phyloP scores from a whole-genome alignment of 371 early-diverging fungal genomes.

The Cladochytrium tenue region DNA sequence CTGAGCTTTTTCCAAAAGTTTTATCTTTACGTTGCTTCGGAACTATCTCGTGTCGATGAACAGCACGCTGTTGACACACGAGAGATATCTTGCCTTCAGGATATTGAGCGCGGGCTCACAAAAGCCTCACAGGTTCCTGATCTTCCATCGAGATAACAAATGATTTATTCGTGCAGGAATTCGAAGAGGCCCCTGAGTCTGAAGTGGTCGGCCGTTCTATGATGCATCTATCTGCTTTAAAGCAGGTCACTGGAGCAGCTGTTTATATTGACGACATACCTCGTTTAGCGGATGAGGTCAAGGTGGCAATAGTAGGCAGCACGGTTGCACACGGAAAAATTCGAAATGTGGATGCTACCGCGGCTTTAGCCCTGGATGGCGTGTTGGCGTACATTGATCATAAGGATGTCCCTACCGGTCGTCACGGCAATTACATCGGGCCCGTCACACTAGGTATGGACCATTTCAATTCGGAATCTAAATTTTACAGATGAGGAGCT shows the following conservation, averaged over 20 bases:
- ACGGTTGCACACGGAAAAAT: constrained; percentile 67
- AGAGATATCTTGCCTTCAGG: constrained; percentile 29
- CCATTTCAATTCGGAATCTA: not conserved
- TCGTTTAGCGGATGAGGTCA: constrained; percentile 56
- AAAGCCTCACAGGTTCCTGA: constrained; percentile 21
- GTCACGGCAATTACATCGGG: constrained; percentile 39
- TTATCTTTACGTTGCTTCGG: constrained; percentile 54
- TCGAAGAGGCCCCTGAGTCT: constrained; percentile 13
- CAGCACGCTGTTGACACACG: constrained; percentile 3
- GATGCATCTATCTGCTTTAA: constrained; percentile 72
- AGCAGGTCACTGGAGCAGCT: constrained; percentile 80
- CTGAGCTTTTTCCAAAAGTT: constrained; percentile 71
- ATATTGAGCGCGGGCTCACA: constrained; percentile 32
- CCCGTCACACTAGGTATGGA: constrained; percentile 24
- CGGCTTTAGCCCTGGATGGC: constrained; percentile 60
- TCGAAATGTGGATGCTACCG: constrained; percentile 50
- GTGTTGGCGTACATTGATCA: constrained; percentile 64
- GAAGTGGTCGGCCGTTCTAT: constrained; percentile 63
- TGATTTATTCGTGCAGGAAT: constrained; percentile 11
- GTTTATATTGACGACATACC: constrained; percentile 79
- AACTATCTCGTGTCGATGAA: constrained; percentile 16
- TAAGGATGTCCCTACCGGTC: constrained; percentile 58
- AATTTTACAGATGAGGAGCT: constrained; percentile 64
- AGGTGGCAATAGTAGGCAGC: constrained; percentile 64
- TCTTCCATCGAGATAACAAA: not conserved